Percentiles rank a stretch among this genome's conserved stretches.
These are phyloP conservation scores for Pseudophaeomoniella oleicola DNA, from an alignment of 2,329 filamentous ascomycete species.

Conservation along the genomic window DNA sequence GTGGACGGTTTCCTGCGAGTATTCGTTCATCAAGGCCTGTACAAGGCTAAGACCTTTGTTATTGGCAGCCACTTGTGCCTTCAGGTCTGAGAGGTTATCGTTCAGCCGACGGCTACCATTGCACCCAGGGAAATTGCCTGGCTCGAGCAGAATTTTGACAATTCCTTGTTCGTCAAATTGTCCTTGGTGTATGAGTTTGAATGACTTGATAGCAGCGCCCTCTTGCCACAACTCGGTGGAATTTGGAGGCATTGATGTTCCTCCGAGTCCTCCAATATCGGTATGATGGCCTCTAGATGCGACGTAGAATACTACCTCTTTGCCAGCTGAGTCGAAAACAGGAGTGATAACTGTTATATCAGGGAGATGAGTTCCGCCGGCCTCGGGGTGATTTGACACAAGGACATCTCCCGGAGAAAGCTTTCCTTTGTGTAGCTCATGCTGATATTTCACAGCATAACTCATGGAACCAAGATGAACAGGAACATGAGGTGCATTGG, in stretches of 20 bases:
- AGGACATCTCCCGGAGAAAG: constrained; percentile 63
- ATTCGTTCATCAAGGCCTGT: constrained; percentile 19
- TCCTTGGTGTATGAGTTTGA: constrained; percentile 18
- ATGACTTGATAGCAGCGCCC: constrained; percentile 29
- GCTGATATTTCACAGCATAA: constrained; percentile 67
- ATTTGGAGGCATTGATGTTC: constrained; percentile 25
- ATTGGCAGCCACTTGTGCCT: constrained; percentile 30
- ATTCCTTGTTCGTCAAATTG: constrained; percentile 20
- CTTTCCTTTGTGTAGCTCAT: constrained; percentile 59
- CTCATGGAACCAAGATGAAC: constrained; percentile 75
- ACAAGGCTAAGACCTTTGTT: constrained; percentile 24
- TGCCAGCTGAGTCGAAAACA: constrained; percentile 50
- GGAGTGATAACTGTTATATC: constrained; percentile 68
- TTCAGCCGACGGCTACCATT: constrained; percentile 13
- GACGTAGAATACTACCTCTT: constrained; percentile 64
- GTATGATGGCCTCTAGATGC: constrained; percentile 61
- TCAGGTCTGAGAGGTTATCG: constrained; percentile 31
- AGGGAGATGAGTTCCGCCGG: constrained; percentile 66
- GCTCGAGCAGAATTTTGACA: constrained; percentile 14
- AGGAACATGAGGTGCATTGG: constrained; percentile 57
- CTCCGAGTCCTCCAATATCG: constrained; percentile 35
- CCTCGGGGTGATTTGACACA: constrained; percentile 66
- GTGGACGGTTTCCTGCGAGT: constrained; percentile 19
- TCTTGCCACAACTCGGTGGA: constrained; percentile 33
- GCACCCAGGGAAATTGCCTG: constrained; percentile 7